phyloP scores from a whole-genome alignment of 768 basidiomycete genomes.

The Tylopilus rubrobrunneus region DNA sequence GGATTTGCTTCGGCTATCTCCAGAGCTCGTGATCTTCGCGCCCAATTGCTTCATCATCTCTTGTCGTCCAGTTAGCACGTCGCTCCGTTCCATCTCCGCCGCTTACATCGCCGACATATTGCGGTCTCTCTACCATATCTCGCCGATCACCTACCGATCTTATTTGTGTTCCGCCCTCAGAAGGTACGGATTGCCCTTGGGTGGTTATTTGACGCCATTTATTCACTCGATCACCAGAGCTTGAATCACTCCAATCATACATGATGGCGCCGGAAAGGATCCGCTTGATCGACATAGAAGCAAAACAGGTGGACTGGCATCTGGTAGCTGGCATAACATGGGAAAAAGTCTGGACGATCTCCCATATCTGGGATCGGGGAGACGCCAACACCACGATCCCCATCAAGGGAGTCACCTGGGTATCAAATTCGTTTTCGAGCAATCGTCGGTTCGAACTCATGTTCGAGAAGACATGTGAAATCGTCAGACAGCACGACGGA shows the following conservation, averaged over 20 bases:
- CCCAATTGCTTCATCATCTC: not conserved
- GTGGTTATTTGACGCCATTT: not conserved
- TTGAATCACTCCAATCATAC: not conserved
- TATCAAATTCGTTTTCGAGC: slow-evolving; percentile 5
- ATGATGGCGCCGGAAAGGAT: not conserved
- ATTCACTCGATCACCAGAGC: not conserved
- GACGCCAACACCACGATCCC: not conserved
- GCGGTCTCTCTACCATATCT: too few relatives aligned
- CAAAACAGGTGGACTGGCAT: not conserved
- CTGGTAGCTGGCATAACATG: not conserved
- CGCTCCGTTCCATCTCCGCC: too few relatives aligned
- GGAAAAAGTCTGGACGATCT: slow-evolving; percentile 9
- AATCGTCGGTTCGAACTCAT: slow-evolving; percentile 1
- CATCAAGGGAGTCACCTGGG: slow-evolving; percentile 1
- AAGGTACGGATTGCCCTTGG: not conserved
- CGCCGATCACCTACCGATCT: too few relatives aligned
- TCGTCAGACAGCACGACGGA: not conserved
- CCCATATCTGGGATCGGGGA: slow-evolving; percentile 8
- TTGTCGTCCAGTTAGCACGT: not conserved
- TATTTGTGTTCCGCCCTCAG: too few relatives aligned
- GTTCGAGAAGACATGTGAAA: not conserved
- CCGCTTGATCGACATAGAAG: slow-evolving; percentile 1
- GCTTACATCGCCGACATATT: not conserved
- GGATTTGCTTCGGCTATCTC: not conserved
- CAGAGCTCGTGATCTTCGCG: too few relatives aligned